Base-by-base conservation (phyloP, 1,139 yeast genomes). In the Saccharomyces hybrid region DNA sequence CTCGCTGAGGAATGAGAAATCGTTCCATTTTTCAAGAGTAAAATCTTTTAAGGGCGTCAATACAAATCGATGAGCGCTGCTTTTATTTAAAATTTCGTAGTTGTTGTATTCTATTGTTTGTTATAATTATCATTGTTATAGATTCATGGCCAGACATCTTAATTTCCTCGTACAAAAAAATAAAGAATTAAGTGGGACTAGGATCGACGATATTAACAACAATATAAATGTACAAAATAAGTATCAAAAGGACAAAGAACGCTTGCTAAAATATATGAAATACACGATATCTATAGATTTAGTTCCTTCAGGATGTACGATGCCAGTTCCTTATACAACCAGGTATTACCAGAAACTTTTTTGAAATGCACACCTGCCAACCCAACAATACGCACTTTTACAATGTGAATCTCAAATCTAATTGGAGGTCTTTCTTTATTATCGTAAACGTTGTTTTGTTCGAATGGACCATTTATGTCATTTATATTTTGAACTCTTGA, bases 321-420 rank as follows among this genome's bases (percentile, higher is more conserved):
- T 2, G 97, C 97, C 69, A 91, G 76, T 9, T 90, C 84, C 74
- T 91, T 91, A 73, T 90, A 91, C 72, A 86, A 82, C 98, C 98
- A 91, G 2, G 96, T 88, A 69, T 91, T 91, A 64, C 98, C 98
- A 58, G 87, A 79, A 51, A 91, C 79, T 70, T 91, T 91, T 76
- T 91, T 91, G 75, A 91, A 90, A 71, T 91, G 97, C 55, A 91
- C 93, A 69, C 98, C 98, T 62, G 88, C 91, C 60, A 91, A 76
- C n/a, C 95, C 90, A 55, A 91, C 87, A 61, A 93, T 77, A 47
- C 97, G 96, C 53, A 91, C 96, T 70, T 89, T 89, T 50, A 91
- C 98, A 60, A 91, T 85, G 71, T 88, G 93, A 59, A 91, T 88
- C 69, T 93, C 98, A 71, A 93, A 93, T 65, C 86, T 85, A 66